Conservation (phyloP, 2,329 filamentous ascomycete species). For the Aciculosporium take region DNA sequence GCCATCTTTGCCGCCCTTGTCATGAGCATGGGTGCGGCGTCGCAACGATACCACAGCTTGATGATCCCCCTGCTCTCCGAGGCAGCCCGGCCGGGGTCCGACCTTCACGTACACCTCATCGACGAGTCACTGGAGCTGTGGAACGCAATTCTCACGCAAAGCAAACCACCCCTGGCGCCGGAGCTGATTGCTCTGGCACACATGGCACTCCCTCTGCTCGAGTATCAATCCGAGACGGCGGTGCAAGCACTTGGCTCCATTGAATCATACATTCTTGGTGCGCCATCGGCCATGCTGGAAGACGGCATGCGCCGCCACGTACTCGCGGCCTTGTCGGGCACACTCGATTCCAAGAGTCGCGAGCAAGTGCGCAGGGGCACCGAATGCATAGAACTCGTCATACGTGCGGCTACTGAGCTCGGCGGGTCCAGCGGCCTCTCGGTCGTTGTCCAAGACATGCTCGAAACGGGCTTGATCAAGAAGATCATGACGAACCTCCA, state of each 20-base stretch:
- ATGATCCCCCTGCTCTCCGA: slow-evolving; percentile 73
- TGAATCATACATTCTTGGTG: slow-evolving; percentile 56
- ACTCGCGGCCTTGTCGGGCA: slow-evolving; percentile 33
- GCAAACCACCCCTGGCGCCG: slow-evolving; percentile 43
- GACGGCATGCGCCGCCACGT: slow-evolving; percentile 38
- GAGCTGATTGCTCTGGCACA: slow-evolving; percentile 50
- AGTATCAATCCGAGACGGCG: slow-evolving; percentile 50
- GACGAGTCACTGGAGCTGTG: slow-evolving; percentile 89
- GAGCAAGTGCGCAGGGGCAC: slow-evolving; percentile 45
- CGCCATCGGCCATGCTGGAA: slow-evolving; percentile 50
- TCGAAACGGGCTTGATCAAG: slow-evolving; percentile 46
- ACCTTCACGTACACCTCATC: slow-evolving; percentile 66
- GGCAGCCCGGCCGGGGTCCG: slow-evolving; percentile 62
- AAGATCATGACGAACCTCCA: slow-evolving; percentile 52
- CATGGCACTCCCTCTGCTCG: slow-evolving; percentile 50
- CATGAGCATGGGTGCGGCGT: slow-evolving; percentile 68
- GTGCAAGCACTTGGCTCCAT: slow-evolving; percentile 48
- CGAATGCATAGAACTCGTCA: slow-evolving; percentile 48
- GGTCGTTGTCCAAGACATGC: slow-evolving; percentile 50
- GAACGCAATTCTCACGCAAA: slow-evolving; percentile 58
- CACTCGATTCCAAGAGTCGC: slow-evolving; percentile 38
- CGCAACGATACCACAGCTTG: slow-evolving; percentile 61
- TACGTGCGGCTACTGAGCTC: slow-evolving; percentile 47
- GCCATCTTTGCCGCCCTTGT: slow-evolving; percentile 74
- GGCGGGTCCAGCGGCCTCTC: slow-evolving; percentile 47